These are phyloP conservation scores for Talaromyces sp. DNA, from an alignment of 2,329 filamentous ascomycete species.

Conservation along the genomic window DNA sequence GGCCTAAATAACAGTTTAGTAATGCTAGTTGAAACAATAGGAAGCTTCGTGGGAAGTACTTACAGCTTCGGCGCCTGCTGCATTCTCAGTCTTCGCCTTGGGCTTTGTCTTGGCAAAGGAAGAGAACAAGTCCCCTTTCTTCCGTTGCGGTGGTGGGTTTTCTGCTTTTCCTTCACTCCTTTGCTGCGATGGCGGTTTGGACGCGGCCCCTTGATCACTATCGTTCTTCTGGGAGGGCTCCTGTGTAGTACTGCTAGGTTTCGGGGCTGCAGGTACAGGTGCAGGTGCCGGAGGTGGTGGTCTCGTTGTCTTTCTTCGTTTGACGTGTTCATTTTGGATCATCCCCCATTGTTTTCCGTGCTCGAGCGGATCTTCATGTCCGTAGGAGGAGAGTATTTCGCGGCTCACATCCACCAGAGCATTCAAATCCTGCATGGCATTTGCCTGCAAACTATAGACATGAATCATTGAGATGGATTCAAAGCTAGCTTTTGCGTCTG, in stretches of 20 bases:
- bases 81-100: slow-evolving; percentile 44
- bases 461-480: slow-evolving; percentile 73
- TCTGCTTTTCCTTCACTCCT: slow-evolving; percentile 20
- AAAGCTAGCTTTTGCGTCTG: slow-evolving; percentile 64
- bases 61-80: slow-evolving; percentile 28
- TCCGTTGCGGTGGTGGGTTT: slow-evolving; percentile 48
- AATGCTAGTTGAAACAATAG: slow-evolving; percentile 12
- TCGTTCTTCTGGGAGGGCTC: slow-evolving; percentile 7
- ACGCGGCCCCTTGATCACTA: background rate
- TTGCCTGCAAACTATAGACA: slow-evolving; percentile 76
- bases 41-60: slow-evolving; percentile 16
- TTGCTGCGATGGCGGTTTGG: slow-evolving; percentile 14
- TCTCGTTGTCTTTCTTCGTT: slow-evolving; percentile 42
- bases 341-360: slow-evolving; percentile 62
- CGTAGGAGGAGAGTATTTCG: slow-evolving; percentile 53
- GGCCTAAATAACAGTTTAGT: slow-evolving; percentile 16
- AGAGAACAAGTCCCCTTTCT: slow-evolving; percentile 65
- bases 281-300: slow-evolving; percentile 28
- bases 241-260: slow-evolving; percentile 30
- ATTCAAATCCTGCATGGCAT: slow-evolving; percentile 66
- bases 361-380: slow-evolving; percentile 55
- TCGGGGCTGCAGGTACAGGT: background rate
- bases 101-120: slow-evolving; percentile 69
- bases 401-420: slow-evolving; percentile 64
- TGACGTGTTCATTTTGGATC: slow-evolving; percentile 67